Base-by-base conservation (phyloP, 176 grass and related monocot species). In the Triticum urartu region DNA sequence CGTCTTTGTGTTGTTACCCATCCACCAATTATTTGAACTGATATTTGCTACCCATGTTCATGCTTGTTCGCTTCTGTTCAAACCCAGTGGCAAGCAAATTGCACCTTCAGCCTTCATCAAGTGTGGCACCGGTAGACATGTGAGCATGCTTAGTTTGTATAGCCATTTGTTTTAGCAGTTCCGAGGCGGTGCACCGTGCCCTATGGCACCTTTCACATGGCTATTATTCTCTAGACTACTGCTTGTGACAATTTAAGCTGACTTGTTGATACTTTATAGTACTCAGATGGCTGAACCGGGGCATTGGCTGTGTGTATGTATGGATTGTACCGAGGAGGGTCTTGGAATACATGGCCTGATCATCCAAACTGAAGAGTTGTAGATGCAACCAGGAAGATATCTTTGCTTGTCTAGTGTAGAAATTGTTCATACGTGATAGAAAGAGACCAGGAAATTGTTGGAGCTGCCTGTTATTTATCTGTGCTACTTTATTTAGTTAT, bases 11-110 rank as follows among this genome's bases (percentile, higher is more conserved):
- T 81, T 14, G 18, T 6, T 52, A 13, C 48, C 24, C 10, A 9
- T 42, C 39, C 39, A 42, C 39, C 39, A 42, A 42, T 71, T 61
- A 36, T 73, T 47, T 73, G 36, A 47, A 30, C 9, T 82, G 47
- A 42, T 48, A 80, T 75, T 80, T 79, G 66, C 32, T 18, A 61
- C 30, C 81, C 91, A 64, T 98, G 60, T 95, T 98, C 66, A 92
- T 98, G 93, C 91, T 98, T 52, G 93, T 95, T 68, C 94, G 88
- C 91, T 93, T n/a, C 79, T 98, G 22, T 92, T 98, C 87, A 98
- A 93, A 89, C 88, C 93, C 62, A 89, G 81, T 48, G 96, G 93
- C 17, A 91, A 84, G 75, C 93, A 98, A 86, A 98, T 94, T 38
- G 90, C 93, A 42, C 9, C 93, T 89, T 92, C 90, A 74, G 93